Conservation (phyloP, 371 early-diverging fungal genomes). For the Apophysomyces ossiformis region DNA sequence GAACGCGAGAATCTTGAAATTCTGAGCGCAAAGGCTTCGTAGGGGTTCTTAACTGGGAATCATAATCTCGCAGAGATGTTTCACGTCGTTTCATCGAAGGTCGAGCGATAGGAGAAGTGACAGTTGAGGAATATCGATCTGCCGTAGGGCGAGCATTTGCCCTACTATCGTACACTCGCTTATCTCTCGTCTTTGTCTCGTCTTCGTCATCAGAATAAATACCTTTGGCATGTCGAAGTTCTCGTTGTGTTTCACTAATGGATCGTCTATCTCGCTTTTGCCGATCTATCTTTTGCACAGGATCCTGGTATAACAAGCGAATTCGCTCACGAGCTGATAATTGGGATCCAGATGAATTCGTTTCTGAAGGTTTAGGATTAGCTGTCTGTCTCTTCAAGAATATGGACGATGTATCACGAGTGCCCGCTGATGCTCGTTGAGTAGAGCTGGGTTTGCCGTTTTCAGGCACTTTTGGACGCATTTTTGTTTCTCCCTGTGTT, state of each 20-base stretch:
- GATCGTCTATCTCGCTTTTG: constrained; percentile 39
- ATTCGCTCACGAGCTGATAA: constrained; percentile 21
- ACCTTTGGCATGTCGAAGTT: constrained; percentile 43
- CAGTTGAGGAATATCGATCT: constrained; percentile 19
- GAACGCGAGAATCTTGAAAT: background rate
- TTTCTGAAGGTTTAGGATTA: background rate
- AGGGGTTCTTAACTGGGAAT: background rate
- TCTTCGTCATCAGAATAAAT: constrained; percentile 42
- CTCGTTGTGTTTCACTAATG: constrained; percentile 46
- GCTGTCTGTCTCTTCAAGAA: background rate
- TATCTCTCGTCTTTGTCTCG: constrained; percentile 13
- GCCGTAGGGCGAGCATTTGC: background rate
- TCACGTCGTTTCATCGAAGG: constrained; percentile 1
- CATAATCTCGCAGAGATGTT: background rate
- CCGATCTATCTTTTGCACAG: constrained; percentile 26
- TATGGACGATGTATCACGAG: constrained; percentile 17
- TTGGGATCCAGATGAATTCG: background rate
- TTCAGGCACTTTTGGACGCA: constrained; percentile 11
- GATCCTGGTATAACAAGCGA: constrained; percentile 19
- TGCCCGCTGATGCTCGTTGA: constrained; percentile 20
- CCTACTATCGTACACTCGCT: constrained; percentile 17
- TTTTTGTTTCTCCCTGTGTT: constrained; percentile 18
- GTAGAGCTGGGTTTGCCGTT: background rate
- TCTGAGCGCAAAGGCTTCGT: background rate
- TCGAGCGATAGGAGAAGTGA: constrained; percentile 9